phyloP scores from a whole-genome alignment of 2,329 filamentous ascomycete species.

The Chrysoporthe puriensis region DNA sequence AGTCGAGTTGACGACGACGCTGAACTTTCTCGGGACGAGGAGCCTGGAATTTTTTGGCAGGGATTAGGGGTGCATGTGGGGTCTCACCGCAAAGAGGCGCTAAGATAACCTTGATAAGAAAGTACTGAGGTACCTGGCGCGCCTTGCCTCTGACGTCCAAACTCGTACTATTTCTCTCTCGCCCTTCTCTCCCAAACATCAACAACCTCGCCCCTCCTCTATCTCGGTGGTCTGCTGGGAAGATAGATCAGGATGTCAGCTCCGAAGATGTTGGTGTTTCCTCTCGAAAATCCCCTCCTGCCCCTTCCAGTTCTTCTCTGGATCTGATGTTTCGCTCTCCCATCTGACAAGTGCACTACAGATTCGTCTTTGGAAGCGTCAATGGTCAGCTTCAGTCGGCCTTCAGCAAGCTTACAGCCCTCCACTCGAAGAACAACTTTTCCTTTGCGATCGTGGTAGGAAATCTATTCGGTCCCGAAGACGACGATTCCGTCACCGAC shows the following conservation, averaged over 20 bases:
- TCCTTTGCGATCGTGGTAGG: conserved; percentile 83
- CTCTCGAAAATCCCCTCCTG: neutral
- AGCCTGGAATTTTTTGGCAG: conserved; percentile 26
- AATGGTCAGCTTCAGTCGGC: conserved; percentile 77
- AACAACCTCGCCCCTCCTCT: neutral
- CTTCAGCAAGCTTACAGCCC: conserved; percentile 76
- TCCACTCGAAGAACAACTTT: conserved; percentile 89
- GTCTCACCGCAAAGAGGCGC: neutral
- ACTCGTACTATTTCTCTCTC: neutral
- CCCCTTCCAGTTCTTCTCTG: neutral
- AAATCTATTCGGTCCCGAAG: conserved; percentile 72
- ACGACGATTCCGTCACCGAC: conserved; percentile 60
- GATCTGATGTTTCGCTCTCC: neutral
- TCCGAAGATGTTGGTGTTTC: conserved; percentile 25
- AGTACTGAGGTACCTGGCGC: conserved; percentile 1
- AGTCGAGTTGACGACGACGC: neutral
- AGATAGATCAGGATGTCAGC: conserved; percentile 16
- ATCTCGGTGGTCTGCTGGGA: neutral
- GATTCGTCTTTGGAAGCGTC: conserved; percentile 81
- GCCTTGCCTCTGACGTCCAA: neutral
- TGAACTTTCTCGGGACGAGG: neutral
- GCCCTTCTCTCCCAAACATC: neutral
- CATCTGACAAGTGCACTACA: conserved; percentile 39
- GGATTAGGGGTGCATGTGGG: conserved; percentile 14
- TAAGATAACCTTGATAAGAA: conserved; percentile 30